A percentile compares a stretch with the other conserved stretches of the same genome.
These are phyloP conservation scores for Gamarada debralockiae DNA, from an alignment of 495 filamentous ascomycete species.

Conservation along the genomic window DNA sequence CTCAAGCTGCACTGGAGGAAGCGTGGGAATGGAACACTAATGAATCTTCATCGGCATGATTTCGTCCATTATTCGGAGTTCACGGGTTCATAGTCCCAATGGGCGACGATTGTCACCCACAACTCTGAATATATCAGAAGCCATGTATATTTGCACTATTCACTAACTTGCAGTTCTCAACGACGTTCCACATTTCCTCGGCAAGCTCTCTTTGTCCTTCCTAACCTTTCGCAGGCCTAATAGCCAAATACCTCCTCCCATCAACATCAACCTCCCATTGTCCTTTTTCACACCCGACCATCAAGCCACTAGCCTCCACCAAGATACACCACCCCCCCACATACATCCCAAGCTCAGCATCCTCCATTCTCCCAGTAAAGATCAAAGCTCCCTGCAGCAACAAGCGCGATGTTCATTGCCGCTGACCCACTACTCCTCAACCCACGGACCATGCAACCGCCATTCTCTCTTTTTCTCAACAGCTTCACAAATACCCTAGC, in stretches of 20 bases:
- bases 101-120: too few species aligned
- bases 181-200: not conserved
- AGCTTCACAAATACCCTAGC: not conserved
- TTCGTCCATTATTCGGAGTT: too few species aligned
- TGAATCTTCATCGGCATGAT: too few species aligned
- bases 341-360: not conserved
- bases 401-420: not conserved
- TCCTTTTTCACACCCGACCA: not conserved
- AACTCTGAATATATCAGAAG: too few species aligned
- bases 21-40: too few species aligned
- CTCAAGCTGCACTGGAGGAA: too few species aligned
- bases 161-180: too few species aligned
- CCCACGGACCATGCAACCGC: not conserved
- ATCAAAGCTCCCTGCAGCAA: not conserved
- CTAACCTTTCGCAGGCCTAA: not conserved
- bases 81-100: too few species aligned
- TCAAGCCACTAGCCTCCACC: not conserved
- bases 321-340: not conserved
- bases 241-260: not conserved
- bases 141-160: too few species aligned
- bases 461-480: not conserved
- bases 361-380: not conserved
- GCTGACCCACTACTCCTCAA: not conserved
- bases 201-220: not conserved
- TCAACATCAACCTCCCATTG: not conserved